A percentile compares a stretch with the other conserved stretches of the same genome.
phyloP scores from a whole-genome alignment of 1,139 yeast species.

The Diutina rugosa region DNA sequence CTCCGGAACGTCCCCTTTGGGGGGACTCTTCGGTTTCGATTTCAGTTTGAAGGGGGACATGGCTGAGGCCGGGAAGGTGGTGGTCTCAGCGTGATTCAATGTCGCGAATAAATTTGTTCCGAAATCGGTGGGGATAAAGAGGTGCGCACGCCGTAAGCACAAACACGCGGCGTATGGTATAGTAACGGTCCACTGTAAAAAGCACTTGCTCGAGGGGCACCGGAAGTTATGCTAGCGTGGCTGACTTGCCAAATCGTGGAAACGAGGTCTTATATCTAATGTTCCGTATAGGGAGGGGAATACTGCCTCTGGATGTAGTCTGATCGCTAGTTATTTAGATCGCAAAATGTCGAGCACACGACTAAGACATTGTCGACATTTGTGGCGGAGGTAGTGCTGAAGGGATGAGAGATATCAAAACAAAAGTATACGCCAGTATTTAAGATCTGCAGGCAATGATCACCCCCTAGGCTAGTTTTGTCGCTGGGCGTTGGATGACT shows the following conservation, averaged over 20 bases:
- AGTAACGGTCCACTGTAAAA: not conserved
- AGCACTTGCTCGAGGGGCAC: not conserved
- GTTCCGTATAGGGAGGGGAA: not conserved
- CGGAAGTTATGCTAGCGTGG: too few species aligned
- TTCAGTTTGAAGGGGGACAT: not conserved
- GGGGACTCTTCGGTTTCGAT: not conserved
- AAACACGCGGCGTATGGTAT: not conserved
- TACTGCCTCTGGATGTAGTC: not conserved
- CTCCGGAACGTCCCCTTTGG: not conserved
- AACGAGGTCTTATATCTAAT: not conserved
- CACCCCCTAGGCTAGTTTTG: too few species aligned
- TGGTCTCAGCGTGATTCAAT: not conserved
- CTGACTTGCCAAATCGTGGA: too few species aligned
- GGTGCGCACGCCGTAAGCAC: not conserved
- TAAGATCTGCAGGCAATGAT: too few species aligned
- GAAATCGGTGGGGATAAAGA: not conserved
- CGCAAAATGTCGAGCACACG: not conserved
- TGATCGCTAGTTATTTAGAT: not conserved
- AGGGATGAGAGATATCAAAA: not conserved
- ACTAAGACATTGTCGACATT: not conserved
- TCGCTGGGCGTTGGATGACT: not conserved
- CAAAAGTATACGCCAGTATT: not conserved
- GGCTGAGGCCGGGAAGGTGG: not conserved
- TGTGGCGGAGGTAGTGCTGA: not conserved
- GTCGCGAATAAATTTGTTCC: not conserved